phyloP scores from a whole-genome alignment of 768 basidiomycete genomes.

The Dendrothele bispora region DNA sequence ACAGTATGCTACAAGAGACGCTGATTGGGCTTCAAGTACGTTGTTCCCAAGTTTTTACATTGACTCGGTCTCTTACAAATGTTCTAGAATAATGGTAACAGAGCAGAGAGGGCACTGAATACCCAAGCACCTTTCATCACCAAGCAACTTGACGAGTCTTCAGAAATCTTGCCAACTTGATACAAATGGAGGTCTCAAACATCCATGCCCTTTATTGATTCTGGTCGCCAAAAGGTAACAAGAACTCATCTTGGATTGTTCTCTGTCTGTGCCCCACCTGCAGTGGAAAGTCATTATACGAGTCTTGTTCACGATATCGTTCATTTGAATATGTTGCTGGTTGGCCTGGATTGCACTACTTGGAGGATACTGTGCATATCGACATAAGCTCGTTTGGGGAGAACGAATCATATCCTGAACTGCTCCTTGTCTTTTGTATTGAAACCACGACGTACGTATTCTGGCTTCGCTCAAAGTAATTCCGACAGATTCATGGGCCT shows the following conservation, averaged over 20 bases:
- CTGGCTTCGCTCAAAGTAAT: neutral
- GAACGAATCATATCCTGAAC: slow-evolving; percentile 70
- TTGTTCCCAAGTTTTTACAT: slow-evolving; percentile 1
- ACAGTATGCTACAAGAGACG: slow-evolving; percentile 66
- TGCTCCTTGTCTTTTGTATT: neutral
- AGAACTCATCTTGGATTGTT: neutral
- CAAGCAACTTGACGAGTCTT: slow-evolving; percentile 59
- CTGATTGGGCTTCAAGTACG: slow-evolving; percentile 59
- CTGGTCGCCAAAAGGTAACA: slow-evolving; percentile 72
- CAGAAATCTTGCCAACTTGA: slow-evolving; percentile 51
- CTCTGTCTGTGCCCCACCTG: slow-evolving; percentile 28
- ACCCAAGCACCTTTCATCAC: slow-evolving; percentile 64
- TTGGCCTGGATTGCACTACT: slow-evolving; percentile 58
- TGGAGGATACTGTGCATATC: slow-evolving; percentile 73
- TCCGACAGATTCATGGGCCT: neutral
- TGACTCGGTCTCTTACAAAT: slow-evolving; percentile 3
- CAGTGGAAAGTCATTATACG: slow-evolving; percentile 70
- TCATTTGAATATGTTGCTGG: slow-evolving; percentile 60
- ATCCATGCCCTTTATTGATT: slow-evolving; percentile 70
- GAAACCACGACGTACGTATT: neutral
- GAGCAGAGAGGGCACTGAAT: slow-evolving; percentile 57
- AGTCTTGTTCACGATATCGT: slow-evolving; percentile 52
- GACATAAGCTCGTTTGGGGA: slow-evolving; percentile 77
- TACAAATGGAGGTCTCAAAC: slow-evolving; percentile 59
- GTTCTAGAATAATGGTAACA: slow-evolving; percentile 53